phyloP scores from a whole-genome alignment of 1,284 basidiomycete genomes.

The Leccinum ponderosum region DNA sequence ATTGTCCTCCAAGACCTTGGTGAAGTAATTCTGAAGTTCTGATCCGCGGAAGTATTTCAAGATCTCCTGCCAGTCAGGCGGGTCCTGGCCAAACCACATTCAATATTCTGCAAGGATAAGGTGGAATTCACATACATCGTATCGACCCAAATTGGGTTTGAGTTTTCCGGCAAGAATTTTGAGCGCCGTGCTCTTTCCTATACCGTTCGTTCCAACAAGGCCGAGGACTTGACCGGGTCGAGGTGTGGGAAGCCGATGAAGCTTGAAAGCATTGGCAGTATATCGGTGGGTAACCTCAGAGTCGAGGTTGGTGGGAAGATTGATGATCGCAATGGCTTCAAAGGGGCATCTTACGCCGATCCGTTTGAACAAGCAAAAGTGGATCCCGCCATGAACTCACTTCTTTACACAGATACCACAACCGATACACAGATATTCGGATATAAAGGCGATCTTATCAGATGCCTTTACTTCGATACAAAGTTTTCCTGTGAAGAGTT shows the following conservation, averaged over 20 bases:
- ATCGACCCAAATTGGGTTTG: slow-evolving; percentile 90
- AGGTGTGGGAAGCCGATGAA: slow-evolving; percentile 94
- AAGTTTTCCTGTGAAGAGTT: slow-evolving; percentile 69
- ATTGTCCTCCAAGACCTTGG: slow-evolving; percentile 97
- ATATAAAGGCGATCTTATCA: slow-evolving; percentile 93
- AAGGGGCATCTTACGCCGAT: background rate
- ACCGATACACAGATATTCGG: slow-evolving; percentile 83
- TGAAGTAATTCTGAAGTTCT: slow-evolving; percentile 98
- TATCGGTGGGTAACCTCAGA: slow-evolving; percentile 96
- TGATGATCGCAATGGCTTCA: background rate
- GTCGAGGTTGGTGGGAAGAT: slow-evolving; percentile 85
- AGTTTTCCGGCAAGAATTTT: slow-evolving; percentile 95
- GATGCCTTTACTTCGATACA: slow-evolving; percentile 95
- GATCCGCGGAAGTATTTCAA: slow-evolving; percentile 97
- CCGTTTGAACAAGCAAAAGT: slow-evolving; percentile 6
- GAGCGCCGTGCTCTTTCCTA: slow-evolving; percentile 95
- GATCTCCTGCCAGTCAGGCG: slow-evolving; percentile 97
- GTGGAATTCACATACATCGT: slow-evolving; percentile 62
- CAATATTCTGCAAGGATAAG: background rate
- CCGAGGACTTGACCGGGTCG: slow-evolving; percentile 95
- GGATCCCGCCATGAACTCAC: slow-evolving; percentile 47
- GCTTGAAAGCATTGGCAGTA: slow-evolving; percentile 96
- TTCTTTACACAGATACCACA: slow-evolving; percentile 84
- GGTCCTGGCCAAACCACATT: slow-evolving; percentile 56
- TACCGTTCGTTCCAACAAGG: slow-evolving; percentile 97